These are phyloP conservation scores for Glycine latifolia DNA, from an alignment of 306 rosid genomes.

Conservation along the genomic window DNA sequence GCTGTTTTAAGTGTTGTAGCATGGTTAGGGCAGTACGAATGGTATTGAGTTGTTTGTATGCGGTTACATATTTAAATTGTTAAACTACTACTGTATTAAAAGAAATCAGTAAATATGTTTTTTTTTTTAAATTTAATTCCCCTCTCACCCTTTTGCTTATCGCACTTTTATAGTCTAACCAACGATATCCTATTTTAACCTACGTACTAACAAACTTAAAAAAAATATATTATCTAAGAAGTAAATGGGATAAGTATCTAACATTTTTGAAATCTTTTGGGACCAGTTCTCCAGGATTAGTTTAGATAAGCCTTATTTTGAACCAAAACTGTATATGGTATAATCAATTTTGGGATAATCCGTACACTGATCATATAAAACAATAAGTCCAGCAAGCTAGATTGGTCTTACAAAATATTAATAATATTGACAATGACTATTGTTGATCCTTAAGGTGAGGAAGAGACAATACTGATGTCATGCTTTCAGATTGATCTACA, in stretches of 20 bases:
- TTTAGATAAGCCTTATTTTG: neutral
- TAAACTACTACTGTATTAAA: neutral
- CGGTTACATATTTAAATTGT: neutral
- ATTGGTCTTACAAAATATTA: neutral
- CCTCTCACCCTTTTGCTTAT: neutral
- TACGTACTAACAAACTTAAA: neutral
- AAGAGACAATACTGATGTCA: too few relatives aligned
- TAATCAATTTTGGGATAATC: neutral
- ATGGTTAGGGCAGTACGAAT: neutral
- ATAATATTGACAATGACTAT: neutral
- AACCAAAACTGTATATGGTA: neutral
- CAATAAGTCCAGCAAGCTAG: neutral
- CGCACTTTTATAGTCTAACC: neutral
- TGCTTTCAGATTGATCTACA: too few relatives aligned
- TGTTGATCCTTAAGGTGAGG: neutral
- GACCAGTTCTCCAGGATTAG: neutral
- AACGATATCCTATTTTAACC: too few relatives aligned
- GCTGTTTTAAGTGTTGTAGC: conserved; percentile 1
- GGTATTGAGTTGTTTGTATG: neutral
- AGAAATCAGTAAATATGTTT: neutral
- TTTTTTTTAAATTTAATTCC: neutral
- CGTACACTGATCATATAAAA: neutral
- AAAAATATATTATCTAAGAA: neutral
- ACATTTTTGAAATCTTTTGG: neutral
- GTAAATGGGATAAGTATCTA: neutral